Conservation (phyloP, 768 basidiomycete genomes). For the Rhodosporidiobolus sp. region DNA sequence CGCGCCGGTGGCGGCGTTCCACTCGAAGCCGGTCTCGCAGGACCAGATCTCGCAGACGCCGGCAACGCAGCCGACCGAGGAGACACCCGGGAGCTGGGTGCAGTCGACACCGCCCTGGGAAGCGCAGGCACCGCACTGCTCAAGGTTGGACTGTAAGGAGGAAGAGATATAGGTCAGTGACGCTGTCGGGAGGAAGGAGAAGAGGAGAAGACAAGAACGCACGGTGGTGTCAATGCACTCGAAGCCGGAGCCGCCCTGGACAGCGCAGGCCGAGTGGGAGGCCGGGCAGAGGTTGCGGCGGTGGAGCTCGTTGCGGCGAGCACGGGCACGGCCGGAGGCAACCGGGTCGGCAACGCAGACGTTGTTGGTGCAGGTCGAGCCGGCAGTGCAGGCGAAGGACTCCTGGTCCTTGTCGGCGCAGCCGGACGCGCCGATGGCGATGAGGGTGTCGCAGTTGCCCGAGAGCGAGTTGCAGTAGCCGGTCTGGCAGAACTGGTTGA, state of each 20-base stretch:
- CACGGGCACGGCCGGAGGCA: conserved; percentile 19
- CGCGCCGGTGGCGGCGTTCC: neutral
- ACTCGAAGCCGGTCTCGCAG: conserved; percentile 24
- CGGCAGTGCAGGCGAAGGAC: neutral
- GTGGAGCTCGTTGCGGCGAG: conserved; percentile 14
- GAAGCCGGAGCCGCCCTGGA: conserved; percentile 9
- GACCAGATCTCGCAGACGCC: conserved; percentile 19
- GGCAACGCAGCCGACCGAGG: conserved; percentile 22
- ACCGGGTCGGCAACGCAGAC: neutral
- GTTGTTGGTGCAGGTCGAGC: neutral
- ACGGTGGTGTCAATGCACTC: conserved; percentile 21
- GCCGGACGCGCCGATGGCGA: neutral
- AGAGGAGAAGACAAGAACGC: neutral
- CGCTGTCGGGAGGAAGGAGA: neutral
- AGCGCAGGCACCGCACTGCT: conserved; percentile 32
- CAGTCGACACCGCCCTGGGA: conserved; percentile 27
- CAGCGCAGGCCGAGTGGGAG: conserved; percentile 19
- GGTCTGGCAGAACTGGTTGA: neutral
- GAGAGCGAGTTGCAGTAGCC: conserved; percentile 4
- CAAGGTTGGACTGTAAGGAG: conserved; percentile 2
- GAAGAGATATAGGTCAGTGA: neutral
- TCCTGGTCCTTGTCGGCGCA: no score
- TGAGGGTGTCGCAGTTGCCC: neutral
- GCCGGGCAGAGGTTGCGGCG: conserved; percentile 12
- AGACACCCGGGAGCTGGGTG: conserved; percentile 15